Base-by-base conservation (phyloP, 306 rosid species). In the Medicago lupulina region DNA sequence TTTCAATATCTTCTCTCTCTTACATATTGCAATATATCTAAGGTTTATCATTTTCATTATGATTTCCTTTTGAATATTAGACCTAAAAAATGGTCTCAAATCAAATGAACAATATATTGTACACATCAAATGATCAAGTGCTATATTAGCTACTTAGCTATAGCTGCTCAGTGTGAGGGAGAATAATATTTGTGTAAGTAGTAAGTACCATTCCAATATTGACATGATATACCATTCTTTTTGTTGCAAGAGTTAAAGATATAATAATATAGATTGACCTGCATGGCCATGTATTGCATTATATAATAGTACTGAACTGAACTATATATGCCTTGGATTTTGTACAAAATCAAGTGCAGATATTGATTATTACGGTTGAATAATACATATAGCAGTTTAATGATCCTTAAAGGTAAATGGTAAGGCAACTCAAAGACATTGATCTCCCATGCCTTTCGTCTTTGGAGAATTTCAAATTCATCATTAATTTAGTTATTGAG, bases 1-100 rank as follows among this genome's bases (percentile, higher is more conserved):
- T 39, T 65, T 76, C 79, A 71, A 53, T 66, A 19, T 54, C 43
- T 39, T 65, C 41, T 78, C 58, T 46, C 73, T 19, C 69, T 67
- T 6, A 1, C 41, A n/a, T 11, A 34, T 28, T 10, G 9, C 21
- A 51, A 1, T n/a, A 50, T 50, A 50, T 58, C 1, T 41, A 59
- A 25, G 47, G 19, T 58, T 59, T 59, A 17, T 41, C 21, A 4
- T 49, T 67, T 21, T 64, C 15, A 6, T 47, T 47, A 2, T 70
- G 36, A 53, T 46, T 70, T 70, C 66, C 72, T 19, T 70, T 78
- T 47, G 71, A 58, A 15, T 31, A 5, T 19, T 50, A 66, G 70
- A 57, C 38, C 46, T 74, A 39, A 61, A 59, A 67, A 75, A 68
- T 74, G 71, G 31, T 28, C 55, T 74, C 78, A 41, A 64, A 47